These are phyloP conservation scores for Serendipita sp. DNA, from an alignment of 768 basidiomycete species.

Conservation along the genomic window DNA sequence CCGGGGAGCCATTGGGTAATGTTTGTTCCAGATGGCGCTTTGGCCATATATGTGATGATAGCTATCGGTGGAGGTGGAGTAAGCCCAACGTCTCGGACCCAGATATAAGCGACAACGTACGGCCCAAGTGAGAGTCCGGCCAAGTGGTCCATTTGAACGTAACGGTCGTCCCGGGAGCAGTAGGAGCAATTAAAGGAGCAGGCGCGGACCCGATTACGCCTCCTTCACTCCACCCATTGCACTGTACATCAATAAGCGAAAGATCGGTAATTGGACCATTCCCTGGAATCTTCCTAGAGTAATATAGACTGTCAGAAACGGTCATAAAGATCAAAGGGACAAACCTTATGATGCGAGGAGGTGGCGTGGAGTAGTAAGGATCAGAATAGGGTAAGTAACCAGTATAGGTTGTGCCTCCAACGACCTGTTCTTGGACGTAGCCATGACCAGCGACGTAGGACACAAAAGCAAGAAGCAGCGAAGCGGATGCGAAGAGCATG, in stretches of 20 bases:
- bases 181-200: constrained; percentile 24
- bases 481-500: not conserved
- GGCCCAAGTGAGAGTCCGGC: constrained; percentile 15
- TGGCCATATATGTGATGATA: constrained; percentile 31
- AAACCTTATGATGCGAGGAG: constrained; percentile 22
- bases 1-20: constrained; percentile 29
- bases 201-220: constrained; percentile 22
- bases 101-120: not conserved
- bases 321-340: no score
- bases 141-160: constrained; percentile 26
- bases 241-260: constrained; percentile 23
- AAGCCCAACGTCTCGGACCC: not conserved
- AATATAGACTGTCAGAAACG: no score
- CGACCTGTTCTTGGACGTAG: constrained; percentile 24
- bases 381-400: constrained; percentile 11
- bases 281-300: constrained; percentile 8
- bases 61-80: constrained; percentile 12
- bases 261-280: constrained; percentile 25
- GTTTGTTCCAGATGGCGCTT: constrained; percentile 21
- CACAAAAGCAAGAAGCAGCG: not conserved
- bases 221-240: constrained; percentile 19
- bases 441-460: constrained; percentile 22
- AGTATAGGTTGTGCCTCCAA: constrained; percentile 21
- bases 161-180: constrained; percentile 25
- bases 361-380: constrained; percentile 21